Evolutionary conservation across 768 basidiomycete genomes (phyloP).

Genomic region (Calocybe cyanea): DNA sequence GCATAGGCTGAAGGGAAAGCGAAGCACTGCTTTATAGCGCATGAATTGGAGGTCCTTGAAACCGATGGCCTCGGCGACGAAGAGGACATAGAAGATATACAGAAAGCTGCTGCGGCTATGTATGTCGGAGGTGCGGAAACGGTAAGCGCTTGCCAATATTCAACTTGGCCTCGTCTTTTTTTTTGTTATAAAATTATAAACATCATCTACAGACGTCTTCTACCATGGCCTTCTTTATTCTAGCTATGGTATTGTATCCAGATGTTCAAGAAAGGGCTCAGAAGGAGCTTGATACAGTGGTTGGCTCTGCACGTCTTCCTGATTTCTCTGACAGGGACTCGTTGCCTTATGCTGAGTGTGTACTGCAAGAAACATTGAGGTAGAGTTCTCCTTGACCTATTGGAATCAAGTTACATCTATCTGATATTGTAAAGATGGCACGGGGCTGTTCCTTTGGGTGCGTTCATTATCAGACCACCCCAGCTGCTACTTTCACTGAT

Average conservation of each 20-base stretch:
- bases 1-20: conserved; percentile 20
- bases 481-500: too few relatives aligned
- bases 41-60: conserved; percentile 13
- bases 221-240: neutral
- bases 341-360: conserved; percentile 33
- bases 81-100: conserved; percentile 13
- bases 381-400: neutral
- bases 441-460: too few relatives aligned
- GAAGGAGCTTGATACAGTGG: conserved; percentile 35
- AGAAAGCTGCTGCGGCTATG: conserved; percentile 17
- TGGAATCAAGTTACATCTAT: neutral
- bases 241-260: conserved; percentile 25
- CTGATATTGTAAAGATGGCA: conserved; percentile 12
- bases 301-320: conserved; percentile 32
- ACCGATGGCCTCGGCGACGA: conserved; percentile 2
- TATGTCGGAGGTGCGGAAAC: conserved; percentile 34
- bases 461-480: too few relatives aligned
- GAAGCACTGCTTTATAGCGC: conserved; percentile 19
- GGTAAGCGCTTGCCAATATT: conserved; percentile 19
- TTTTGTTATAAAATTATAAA: neutral
- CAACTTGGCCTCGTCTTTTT: neutral
- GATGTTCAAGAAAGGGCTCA: conserved; percentile 33
- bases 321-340: conserved; percentile 22
- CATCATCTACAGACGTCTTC: conserved; percentile 7
- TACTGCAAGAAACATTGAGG: conserved; percentile 26